Evolutionary conservation across 371 early-diverging fungal species (phyloP).

Genomic region (Rhizomucor pusillus): DNA sequence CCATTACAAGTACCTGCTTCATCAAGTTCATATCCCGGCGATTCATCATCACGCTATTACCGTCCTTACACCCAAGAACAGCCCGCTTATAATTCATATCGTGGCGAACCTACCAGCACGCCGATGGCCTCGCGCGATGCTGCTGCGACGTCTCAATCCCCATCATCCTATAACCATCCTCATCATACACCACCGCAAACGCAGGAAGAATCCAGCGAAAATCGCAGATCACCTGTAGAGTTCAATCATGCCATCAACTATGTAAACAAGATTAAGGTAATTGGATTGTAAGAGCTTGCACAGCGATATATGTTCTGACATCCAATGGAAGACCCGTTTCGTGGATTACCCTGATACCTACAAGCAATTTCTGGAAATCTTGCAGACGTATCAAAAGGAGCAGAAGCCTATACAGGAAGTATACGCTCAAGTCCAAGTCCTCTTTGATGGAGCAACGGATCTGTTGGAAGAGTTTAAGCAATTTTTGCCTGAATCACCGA

Average conservation of each 20-base stretch:
- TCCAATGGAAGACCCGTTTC: conserved; percentile 69
- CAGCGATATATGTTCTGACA: not conserved
- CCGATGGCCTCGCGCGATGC: not conserved
- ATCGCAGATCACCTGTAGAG: conserved; percentile 69
- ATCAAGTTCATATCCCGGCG: not conserved
- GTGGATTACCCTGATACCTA: conserved; percentile 85
- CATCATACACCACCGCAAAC: conserved; percentile 2
- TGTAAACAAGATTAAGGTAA: conserved; percentile 93
- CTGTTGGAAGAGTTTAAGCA: conserved; percentile 93
- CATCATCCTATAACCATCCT: not conserved
- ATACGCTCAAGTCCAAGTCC: conserved; percentile 77
- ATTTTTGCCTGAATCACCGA: conserved; percentile 76
- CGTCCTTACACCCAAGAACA: conserved; percentile 14
- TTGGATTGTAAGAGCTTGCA: not conserved
- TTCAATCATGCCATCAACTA: conserved; percentile 97
- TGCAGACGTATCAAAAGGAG: conserved; percentile 92
- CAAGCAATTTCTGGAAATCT: conserved; percentile 88
- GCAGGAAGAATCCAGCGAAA: conserved; percentile 16
- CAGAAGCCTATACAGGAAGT: conserved; percentile 86
- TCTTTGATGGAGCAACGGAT: conserved; percentile 82
- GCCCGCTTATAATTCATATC: not conserved
- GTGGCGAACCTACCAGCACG: not conserved
- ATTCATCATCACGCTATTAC: conserved; percentile 4
- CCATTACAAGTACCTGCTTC: conserved; percentile 16
- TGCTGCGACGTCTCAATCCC: conserved; percentile 7